Percentiles rank a stretch among this genome's conserved stretches.
Evolutionary conservation across 306 rosid species (phyloP).

Genomic region (Myrica gale): DNA sequence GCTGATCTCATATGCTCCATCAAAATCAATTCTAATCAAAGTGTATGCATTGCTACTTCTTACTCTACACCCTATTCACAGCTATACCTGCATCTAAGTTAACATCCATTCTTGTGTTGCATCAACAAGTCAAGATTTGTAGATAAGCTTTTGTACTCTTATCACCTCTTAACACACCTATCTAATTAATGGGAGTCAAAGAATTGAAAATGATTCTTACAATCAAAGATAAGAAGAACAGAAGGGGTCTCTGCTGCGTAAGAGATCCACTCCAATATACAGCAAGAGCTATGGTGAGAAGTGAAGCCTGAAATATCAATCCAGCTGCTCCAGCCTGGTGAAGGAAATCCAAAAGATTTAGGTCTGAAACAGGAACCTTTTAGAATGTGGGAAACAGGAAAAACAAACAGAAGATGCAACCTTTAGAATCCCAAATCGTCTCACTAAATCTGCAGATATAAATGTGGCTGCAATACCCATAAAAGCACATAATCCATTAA

Average conservation of each 20-base stretch:
- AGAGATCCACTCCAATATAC: conserved; percentile 75
- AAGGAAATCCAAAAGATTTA: conserved; percentile 24
- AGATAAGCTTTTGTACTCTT: conserved; percentile 1
- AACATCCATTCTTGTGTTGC: not conserved
- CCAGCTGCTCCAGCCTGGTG: conserved; percentile 94
- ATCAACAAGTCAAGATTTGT: not conserved
- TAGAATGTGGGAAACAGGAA: conserved; percentile 10
- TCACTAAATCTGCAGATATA: conserved; percentile 76
- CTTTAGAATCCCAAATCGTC: conserved; percentile 80
- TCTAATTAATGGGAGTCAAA: conserved; percentile 18
- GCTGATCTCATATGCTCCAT: not conserved
- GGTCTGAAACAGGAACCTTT: conserved; percentile 14
- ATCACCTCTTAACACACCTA: conserved; percentile 16
- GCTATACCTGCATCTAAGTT: not conserved
- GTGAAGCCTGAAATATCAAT: conserved; percentile 83
- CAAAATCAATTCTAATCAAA: not conserved
- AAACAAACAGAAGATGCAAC: conserved; percentile 36
- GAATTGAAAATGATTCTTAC: conserved; percentile 48
- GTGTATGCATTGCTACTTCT: not conserved
- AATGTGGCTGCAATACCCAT: conserved; percentile 99
- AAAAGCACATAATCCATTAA: conserved; percentile 85
- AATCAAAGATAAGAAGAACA: conserved; percentile 71
- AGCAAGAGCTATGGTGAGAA: conserved; percentile 83
- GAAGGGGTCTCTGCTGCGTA: conserved; percentile 71
- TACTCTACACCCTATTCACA: not conserved